Percentiles rank a stretch among this genome's conserved stretches.
Conservation (phyloP, 768 basidiomycete genomes). For the Rhodotorula kratochvilovae region DNA sequence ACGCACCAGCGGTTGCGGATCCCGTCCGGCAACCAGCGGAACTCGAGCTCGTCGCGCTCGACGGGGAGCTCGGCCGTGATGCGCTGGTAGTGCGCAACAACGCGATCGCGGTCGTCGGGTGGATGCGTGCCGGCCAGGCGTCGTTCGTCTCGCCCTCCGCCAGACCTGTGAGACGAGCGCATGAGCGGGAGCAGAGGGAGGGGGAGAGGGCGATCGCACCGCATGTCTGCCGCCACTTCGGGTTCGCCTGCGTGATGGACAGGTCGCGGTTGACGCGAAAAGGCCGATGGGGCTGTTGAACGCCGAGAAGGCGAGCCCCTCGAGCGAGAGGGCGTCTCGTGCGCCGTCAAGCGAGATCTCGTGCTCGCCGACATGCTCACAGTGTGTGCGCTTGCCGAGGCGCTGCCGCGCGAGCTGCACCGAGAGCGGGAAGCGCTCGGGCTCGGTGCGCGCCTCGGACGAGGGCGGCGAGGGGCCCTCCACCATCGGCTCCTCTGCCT, state of each 20-base stretch:
- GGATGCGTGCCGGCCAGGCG: constrained; percentile 3
- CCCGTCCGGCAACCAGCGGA: constrained; percentile 3
- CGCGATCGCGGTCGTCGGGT: constrained; percentile 12
- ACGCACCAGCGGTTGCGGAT: constrained; percentile 11
- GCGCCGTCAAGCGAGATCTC: constrained; percentile 14
- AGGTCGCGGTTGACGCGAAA: constrained; percentile 16
- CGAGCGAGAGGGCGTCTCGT: constrained; percentile 9
- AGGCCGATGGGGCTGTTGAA: constrained; percentile 13
- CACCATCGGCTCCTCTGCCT: background rate
- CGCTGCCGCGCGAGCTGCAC: background rate
- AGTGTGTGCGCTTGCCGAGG: background rate
- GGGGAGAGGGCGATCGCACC: background rate
- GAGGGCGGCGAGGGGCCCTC: background rate
- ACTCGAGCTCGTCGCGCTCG: constrained; percentile 12
- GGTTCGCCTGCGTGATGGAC: constrained; percentile 11
- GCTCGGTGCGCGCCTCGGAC: background rate
- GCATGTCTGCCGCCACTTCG: background rate
- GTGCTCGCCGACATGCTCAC: background rate
- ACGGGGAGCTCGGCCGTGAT: background rate
- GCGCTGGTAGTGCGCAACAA: constrained; percentile 5
- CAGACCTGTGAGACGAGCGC: background rate
- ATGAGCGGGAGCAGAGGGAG: background rate
- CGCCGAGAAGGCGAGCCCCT: constrained; percentile 15
- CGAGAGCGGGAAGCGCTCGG: background rate
- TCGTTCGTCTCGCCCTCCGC: constrained; percentile 7